These are phyloP conservation scores for Psidium guajava DNA, from an alignment of 345 rosid genomes.

Conservation along the genomic window DNA sequence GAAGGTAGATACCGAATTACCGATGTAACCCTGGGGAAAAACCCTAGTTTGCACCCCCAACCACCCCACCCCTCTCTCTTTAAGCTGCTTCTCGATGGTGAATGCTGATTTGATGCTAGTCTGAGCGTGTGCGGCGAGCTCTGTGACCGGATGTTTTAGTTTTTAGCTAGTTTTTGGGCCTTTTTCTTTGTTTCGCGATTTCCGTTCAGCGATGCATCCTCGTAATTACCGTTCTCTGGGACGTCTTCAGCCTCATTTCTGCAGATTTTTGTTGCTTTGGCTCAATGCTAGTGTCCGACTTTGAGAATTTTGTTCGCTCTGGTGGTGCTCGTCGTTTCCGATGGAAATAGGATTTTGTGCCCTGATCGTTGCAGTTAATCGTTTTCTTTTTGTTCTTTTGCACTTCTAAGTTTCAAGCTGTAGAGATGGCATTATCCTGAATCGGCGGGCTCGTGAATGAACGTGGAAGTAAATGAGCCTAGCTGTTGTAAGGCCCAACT, in stretches of 20 bases:
- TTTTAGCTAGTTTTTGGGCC: not conserved
- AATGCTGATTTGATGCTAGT: not conserved
- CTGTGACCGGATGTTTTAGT: not conserved
- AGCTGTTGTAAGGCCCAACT: not conserved
- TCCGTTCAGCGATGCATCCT: not conserved
- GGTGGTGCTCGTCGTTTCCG: too few relatives aligned
- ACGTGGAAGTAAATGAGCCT: not conserved
- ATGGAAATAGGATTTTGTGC: too few relatives aligned
- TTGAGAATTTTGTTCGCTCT: too few relatives aligned
- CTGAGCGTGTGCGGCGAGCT: not conserved
- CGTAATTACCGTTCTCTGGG: not conserved
- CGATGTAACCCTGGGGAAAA: not conserved
- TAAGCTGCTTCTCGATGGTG: not conserved
- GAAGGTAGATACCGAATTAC: slow-evolving; percentile 64
- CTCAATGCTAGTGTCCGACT: not conserved
- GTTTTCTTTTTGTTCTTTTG: not conserved
- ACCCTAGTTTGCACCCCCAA: slow-evolving; percentile 32
- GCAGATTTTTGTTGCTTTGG: not conserved
- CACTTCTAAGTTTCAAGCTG: not conserved
- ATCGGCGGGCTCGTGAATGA: not conserved
- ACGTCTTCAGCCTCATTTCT: not conserved
- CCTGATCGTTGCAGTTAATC: not conserved
- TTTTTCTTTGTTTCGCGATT: not conserved
- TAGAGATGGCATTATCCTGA: not conserved
- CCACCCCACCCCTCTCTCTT: not conserved